phyloP scores from a whole-genome alignment of 176 grass and related monocot species.

The Raddia distichophylla region DNA sequence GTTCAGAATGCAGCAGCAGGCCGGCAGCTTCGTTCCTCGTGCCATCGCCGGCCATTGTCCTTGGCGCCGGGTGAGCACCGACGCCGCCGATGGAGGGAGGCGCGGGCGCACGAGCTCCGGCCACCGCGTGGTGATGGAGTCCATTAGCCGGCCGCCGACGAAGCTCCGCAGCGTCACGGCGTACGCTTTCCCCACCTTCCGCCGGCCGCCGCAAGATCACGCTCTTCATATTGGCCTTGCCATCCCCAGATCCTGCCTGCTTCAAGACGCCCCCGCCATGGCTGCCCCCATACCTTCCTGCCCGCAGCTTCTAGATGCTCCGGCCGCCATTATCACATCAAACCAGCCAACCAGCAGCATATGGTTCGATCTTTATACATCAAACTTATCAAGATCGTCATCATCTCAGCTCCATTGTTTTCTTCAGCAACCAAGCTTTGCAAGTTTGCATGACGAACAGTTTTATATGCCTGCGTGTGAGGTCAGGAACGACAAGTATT shows the following conservation, averaged over 20 bases:
- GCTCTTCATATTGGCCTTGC: not conserved
- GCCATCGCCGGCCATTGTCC: not conserved
- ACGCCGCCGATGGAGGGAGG: not conserved
- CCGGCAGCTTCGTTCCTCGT: not conserved
- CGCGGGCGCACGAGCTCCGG: not conserved
- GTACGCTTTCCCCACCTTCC: not conserved
- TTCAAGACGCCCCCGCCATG: not conserved
- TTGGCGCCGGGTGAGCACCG: no score
- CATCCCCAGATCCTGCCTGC: not conserved
- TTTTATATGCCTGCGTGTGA: not conserved
- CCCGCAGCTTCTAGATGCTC: not conserved
- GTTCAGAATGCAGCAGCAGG: not conserved
- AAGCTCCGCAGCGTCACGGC: not conserved
- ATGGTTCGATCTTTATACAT: not conserved
- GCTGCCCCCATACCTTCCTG: not conserved
- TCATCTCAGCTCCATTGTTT: no score
- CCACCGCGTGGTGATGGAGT: not conserved
- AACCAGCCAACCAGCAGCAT: not conserved
- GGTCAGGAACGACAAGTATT: slow-evolving; percentile 56
- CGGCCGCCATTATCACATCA: not conserved
- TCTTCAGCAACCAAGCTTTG: no score
- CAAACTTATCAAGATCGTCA: no score
- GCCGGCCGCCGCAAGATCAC: not conserved
- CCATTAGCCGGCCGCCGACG: not conserved
- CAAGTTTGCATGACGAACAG: no score